Conservation (phyloP, 345 rosid genomes). For the Raphanus raphanistrum region DNA sequence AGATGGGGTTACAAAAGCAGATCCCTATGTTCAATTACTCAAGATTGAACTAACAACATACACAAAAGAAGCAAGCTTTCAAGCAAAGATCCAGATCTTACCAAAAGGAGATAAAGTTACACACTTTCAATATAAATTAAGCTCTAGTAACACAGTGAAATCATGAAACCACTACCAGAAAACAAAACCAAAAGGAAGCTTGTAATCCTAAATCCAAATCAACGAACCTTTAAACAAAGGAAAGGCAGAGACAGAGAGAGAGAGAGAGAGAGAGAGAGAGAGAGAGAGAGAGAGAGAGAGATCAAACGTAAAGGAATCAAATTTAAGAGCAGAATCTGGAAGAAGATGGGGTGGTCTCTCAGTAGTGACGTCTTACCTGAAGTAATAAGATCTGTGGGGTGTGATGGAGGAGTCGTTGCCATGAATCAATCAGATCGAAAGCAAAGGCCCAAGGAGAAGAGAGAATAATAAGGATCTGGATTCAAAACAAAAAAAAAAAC, state of each 20-base stretch:
- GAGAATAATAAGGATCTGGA: slow-evolving; percentile 38
- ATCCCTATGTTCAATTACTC: slow-evolving; percentile 38
- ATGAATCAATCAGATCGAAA: slow-evolving; percentile 48
- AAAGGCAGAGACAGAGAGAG: slow-evolving; percentile 20
- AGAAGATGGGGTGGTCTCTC: slow-evolving; percentile 18
- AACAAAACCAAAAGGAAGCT: neutral
- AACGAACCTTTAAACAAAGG: slow-evolving; percentile 18
- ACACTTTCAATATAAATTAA: slow-evolving; percentile 7
- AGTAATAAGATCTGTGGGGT: slow-evolving; percentile 56
- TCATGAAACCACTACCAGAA: slow-evolving; percentile 11
- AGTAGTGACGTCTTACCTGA: slow-evolving; percentile 47
- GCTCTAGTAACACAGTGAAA: slow-evolving; percentile 28
- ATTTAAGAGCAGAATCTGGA: slow-evolving; percentile 15
- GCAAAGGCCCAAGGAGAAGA: neutral
- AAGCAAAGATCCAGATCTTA: slow-evolving; percentile 44
- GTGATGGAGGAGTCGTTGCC: slow-evolving; percentile 73
- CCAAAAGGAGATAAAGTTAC: slow-evolving; percentile 29
- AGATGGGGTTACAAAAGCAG: slow-evolving; percentile 43
- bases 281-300: slow-evolving; percentile 21
- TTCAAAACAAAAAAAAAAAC: slow-evolving; percentile 24
- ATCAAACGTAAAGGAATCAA: slow-evolving; percentile 31
- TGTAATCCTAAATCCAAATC: slow-evolving; percentile 12
- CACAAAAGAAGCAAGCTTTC: slow-evolving; percentile 3
- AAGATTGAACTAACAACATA: slow-evolving; percentile 33
- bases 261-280: slow-evolving; percentile 15